phyloP scores from a whole-genome alignment of 345 rosid species.

The Euphorbia peplus region DNA sequence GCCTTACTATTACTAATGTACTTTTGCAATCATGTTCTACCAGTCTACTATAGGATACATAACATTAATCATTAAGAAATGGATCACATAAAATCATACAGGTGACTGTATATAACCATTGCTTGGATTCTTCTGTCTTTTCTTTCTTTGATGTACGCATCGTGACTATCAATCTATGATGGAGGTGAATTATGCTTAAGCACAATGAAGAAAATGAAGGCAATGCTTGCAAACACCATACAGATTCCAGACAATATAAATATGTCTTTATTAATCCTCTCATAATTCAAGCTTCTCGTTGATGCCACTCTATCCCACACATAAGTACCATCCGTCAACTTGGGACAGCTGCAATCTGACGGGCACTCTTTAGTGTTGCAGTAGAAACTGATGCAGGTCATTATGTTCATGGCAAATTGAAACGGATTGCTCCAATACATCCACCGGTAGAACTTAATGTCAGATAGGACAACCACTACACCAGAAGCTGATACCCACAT shows the following conservation, averaged over 20 bases:
- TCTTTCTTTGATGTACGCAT: neutral
- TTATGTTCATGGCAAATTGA: slow-evolving; percentile 20
- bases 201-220: slow-evolving; percentile 29
- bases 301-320: slow-evolving; percentile 33
- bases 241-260: slow-evolving; percentile 26
- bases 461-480: slow-evolving; percentile 28
- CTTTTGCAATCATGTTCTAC: neutral
- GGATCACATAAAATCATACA: neutral
- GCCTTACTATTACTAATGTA: neutral
- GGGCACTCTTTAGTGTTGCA: slow-evolving; percentile 22
- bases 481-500: slow-evolving; percentile 35
- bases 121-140: neutral
- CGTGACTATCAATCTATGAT: neutral
- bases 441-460: slow-evolving; percentile 34
- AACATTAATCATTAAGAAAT: neutral
- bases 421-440: slow-evolving; percentile 37
- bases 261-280: slow-evolving; percentile 23
- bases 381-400: slow-evolving; percentile 26
- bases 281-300: slow-evolving; percentile 26
- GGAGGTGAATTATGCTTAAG: slow-evolving; percentile 33
- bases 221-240: slow-evolving; percentile 27
- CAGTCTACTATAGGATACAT: neutral
- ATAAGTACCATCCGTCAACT: slow-evolving; percentile 25
- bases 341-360: slow-evolving; percentile 31
- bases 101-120: neutral